phyloP scores from a whole-genome alignment of 768 basidiomycete genomes.

The Lentinula detonsa region DNA sequence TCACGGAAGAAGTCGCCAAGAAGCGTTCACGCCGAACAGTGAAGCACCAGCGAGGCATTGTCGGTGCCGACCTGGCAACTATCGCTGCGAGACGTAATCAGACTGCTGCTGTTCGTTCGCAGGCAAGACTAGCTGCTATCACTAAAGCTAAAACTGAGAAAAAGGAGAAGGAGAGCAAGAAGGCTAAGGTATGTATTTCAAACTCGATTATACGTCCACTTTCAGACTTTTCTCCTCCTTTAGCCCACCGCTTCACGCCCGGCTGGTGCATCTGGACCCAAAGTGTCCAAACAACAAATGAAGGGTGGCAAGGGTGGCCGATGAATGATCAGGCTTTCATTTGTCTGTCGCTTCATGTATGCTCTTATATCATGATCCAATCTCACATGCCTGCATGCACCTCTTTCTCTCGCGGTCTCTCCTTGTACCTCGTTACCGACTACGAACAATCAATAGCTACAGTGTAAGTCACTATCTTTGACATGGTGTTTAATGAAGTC shows the following conservation, averaged over 20 bases:
- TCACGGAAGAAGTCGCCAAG: slow-evolving; percentile 99
- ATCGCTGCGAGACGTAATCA: slow-evolving; percentile 93
- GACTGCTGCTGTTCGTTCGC: slow-evolving; percentile 75
- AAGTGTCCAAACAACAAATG: slow-evolving; percentile 94
- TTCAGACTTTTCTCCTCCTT: slow-evolving; percentile 2
- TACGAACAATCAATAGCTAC: no score
- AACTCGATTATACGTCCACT: not conserved
- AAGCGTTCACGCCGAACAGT: slow-evolving; percentile 95
- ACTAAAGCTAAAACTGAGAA: slow-evolving; percentile 94
- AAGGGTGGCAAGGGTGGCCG: slow-evolving; percentile 83
- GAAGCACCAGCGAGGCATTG: slow-evolving; percentile 97
- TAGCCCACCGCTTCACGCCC: slow-evolving; percentile 53
- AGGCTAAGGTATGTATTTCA: slow-evolving; percentile 58
- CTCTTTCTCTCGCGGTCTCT: not conserved
- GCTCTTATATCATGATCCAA: not conserved
- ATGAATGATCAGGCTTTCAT: slow-evolving; percentile 28
- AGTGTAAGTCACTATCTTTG: no score
- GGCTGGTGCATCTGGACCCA: slow-evolving; percentile 56
- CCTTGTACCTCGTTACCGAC: no score
- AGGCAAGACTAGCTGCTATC: slow-evolving; percentile 81
- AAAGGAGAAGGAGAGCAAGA: slow-evolving; percentile 94
- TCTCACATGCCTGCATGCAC: not conserved
- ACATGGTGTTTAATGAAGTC: no score
- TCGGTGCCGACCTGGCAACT: slow-evolving; percentile 88
- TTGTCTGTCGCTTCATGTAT: slow-evolving; percentile 1